A percentile compares a stretch with the other conserved stretches of the same genome.
Conservation (phyloP, 1,284 basidiomycete genomes). For the Naganishia sp. region DNA sequence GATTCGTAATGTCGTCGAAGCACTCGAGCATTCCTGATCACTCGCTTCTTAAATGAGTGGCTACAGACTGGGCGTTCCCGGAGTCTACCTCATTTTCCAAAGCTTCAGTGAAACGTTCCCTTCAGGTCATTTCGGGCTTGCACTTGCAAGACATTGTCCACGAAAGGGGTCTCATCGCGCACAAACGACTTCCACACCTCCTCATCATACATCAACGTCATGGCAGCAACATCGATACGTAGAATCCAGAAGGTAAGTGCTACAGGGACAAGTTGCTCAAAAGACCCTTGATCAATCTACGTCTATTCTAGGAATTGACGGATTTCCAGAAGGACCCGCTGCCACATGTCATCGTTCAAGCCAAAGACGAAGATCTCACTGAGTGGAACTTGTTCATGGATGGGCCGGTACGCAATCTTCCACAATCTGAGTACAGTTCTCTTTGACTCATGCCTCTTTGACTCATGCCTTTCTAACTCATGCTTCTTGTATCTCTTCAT, state of each 20-base stretch:
- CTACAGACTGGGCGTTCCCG: too few species aligned
- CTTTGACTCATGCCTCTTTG: background rate
- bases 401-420: conserved; percentile 64
- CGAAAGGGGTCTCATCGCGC: background rate
- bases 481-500: conserved; percentile 3
- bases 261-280: background rate
- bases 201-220: conserved; percentile 5
- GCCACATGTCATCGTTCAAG: conserved; percentile 65
- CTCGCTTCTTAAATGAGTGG: background rate
- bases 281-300: background rate
- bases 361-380: conserved; percentile 71
- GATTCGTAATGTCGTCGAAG: conserved; percentile 15
- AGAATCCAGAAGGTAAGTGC: conserved; percentile 44
- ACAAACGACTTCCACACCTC: background rate
- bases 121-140: background rate
- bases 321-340: conserved; percentile 48
- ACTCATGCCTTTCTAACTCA: background rate
- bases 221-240: conserved; percentile 45
- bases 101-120: background rate
- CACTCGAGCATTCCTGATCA: background rate
- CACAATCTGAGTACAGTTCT: background rate
- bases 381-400: conserved; percentile 76
- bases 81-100: background rate
- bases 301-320: conserved; percentile 44
- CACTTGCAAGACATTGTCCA: too few species aligned